Conservation (phyloP, 73 alveolate species). For the Durusdinium trenchii region DNA sequence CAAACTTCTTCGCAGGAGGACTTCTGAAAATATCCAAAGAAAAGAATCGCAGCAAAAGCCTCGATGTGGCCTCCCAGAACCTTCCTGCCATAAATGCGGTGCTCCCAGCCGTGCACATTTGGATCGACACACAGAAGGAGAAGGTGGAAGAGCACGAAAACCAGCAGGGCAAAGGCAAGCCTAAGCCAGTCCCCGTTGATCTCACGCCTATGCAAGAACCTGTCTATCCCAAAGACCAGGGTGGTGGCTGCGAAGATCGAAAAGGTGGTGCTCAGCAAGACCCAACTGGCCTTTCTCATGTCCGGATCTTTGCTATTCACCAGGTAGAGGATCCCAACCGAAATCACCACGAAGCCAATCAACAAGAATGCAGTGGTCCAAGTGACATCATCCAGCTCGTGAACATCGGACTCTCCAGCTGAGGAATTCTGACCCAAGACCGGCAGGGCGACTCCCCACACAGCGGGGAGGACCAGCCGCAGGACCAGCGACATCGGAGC, state of each 20-base stretch:
- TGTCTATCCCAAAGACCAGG: background rate
- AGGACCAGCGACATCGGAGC: no score
- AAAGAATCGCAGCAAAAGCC: constrained; percentile 3
- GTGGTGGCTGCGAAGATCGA: constrained; percentile 35
- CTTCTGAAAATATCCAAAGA: constrained; percentile 7
- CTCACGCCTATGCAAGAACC: background rate
- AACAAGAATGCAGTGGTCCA: constrained; percentile 50
- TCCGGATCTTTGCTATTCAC: background rate
- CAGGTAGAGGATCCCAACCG: constrained; percentile 14
- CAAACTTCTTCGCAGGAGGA: background rate
- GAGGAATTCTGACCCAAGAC: no score
- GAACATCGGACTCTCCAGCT: background rate
- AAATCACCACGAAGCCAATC: constrained; percentile 19
- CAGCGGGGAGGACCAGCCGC: no score
- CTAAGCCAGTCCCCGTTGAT: background rate
- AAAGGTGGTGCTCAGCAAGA: constrained; percentile 25
- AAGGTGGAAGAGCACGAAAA: background rate
- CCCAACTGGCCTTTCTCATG: constrained; percentile 33
- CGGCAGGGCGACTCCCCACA: no score
- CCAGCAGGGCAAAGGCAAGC: background rate
- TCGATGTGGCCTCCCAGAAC: constrained; percentile 43
- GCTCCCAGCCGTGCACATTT: background rate
- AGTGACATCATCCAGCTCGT: constrained; percentile 49
- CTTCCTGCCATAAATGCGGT: background rate
- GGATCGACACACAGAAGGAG: background rate